Percentiles rank a stretch among this genome's conserved stretches.
Conservation (phyloP, 2,329 filamentous ascomycete species). For the Ramularia collo-cygni region DNA sequence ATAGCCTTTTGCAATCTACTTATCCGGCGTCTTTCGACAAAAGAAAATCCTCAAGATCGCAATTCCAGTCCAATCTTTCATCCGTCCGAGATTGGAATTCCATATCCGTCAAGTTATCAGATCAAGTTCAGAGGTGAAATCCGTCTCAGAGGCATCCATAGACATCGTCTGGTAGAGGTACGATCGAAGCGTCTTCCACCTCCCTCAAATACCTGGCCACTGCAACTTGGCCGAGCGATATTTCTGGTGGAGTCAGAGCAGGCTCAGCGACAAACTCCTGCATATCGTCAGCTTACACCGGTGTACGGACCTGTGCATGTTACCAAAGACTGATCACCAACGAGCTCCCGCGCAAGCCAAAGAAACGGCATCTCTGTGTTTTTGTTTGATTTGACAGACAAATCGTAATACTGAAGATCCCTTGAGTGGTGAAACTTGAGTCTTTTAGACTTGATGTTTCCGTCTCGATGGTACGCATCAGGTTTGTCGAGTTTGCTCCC, state of each 20-base stretch:
- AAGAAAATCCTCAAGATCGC: too few relatives aligned
- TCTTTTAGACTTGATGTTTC: conserved; percentile 99
- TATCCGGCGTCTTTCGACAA: too few relatives aligned
- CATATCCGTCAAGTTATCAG: too few relatives aligned
- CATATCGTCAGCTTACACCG: background rate
- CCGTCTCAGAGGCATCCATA: too few relatives aligned
- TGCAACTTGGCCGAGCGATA: conserved; percentile 76
- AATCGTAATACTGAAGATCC: conserved; percentile 99
- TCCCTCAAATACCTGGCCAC: conserved; percentile 79
- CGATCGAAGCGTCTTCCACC: conserved; percentile 71
- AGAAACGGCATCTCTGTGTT: conserved; percentile 99
- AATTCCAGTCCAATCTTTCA: too few relatives aligned
- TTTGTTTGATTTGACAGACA: conserved; percentile 99
- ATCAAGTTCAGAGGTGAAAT: too few relatives aligned
- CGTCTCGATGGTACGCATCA: too few relatives aligned
- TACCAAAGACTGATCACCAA: conserved; percentile 83
- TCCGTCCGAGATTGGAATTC: too few relatives aligned
- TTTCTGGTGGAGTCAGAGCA: conserved; percentile 88
- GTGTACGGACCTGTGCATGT: conserved; percentile 29
- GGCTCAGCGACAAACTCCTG: conserved; percentile 95
- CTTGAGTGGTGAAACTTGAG: conserved; percentile 99
- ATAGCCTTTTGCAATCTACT: too few relatives aligned
- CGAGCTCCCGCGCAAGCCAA: conserved; percentile 97
- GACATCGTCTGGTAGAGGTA: conserved; percentile 93
- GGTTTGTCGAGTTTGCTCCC: conserved; percentile 99